Base-by-base conservation (phyloP, 371 early-diverging fungal genomes). In the Lichtheimia corymbifera region DNA sequence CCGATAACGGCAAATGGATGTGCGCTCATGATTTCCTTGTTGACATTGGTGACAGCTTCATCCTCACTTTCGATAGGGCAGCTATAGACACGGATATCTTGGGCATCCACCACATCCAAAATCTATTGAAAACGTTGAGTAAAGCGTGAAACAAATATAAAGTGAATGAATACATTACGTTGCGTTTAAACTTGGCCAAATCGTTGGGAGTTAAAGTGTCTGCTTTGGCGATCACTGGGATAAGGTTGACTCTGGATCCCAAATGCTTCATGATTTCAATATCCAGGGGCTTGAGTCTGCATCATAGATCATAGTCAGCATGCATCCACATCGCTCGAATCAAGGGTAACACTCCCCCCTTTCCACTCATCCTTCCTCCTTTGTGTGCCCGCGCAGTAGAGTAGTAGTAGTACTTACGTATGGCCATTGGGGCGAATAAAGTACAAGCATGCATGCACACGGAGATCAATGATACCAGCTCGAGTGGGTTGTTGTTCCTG, bases 1-100 rank as follows among this genome's bases (percentile, higher is more conserved):
- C 96, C 94, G 67, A 98, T 95, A 50, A 97, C 87, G 15, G 97
- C 91, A 72, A 96, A 96, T 9, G 97, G 97, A 90, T 93, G 89
- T n/a, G 96, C 91, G 15, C 83, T 78, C 78, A 92, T 81, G 54
- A 94, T 94, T 71, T 83, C 87, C 72, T 80, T 76, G 80, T 93
- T 96, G 63, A 88, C 82, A 50, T 72, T 73, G 9, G 91, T 86
- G 58, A 77, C 78, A 30, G 81, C 79, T 66, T 93, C 93, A 63
- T 93, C 93, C 22, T 94, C 95, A 61, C 87, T 88, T 59, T 95
- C 92, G 25, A 91, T 73, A 28, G 91, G 85, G 55, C 90, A 90
- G 18, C 78, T 72, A 76, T 88, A 94, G 53, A 90, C 83, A 55
- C 83, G 79, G 58, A 93, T 93, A 61, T 82, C 79, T 72, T 93